These are phyloP conservation scores for Eimeria necatrix DNA, from an alignment of 169 alveolate species.

Conservation along the genomic window DNA sequence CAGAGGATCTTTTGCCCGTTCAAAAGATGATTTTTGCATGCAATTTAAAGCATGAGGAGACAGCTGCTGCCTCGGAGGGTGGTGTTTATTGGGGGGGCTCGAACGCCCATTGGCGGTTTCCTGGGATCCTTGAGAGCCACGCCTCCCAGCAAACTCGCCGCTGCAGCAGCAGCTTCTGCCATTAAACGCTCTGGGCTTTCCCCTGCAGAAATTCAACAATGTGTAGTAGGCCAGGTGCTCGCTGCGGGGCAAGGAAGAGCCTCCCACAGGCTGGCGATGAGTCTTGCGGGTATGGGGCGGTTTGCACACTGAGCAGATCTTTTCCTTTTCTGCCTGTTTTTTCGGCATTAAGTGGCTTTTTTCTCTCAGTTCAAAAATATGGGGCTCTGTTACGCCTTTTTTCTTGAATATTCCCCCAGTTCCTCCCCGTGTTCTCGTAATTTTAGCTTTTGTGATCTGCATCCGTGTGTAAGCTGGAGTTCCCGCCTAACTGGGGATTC, in stretches of 20 bases:
- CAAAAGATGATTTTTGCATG: neutral
- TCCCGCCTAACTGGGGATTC: no score
- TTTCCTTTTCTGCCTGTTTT: no score
- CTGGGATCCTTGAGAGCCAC: conserved; percentile 80
- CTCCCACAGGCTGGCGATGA: conserved; percentile 74
- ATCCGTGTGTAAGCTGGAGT: no score
- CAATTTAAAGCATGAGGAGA: neutral
- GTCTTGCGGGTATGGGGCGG: conserved; percentile 36
- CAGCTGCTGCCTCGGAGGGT: conserved; percentile 78
- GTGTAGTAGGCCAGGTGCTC: conserved; percentile 85
- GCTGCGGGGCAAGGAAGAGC: conserved; percentile 85
- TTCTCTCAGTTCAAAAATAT: no score
- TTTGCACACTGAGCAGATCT: no score
- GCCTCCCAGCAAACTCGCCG: conserved; percentile 81
- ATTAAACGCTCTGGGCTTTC: conserved; percentile 76
- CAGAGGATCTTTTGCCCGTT: no score
- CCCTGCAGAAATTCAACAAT: conserved; percentile 82
- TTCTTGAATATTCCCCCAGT: neutral
- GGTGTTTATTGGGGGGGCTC: conserved; percentile 79
- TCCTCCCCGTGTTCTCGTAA: neutral
- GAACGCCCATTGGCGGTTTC: conserved; percentile 85
- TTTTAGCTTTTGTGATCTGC: neutral
- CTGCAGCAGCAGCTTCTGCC: conserved; percentile 80
- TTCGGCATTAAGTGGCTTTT: no score
- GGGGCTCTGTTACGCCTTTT: no score